phyloP scores from a whole-genome alignment of 108 stramenopile genomes.

The Mayamaea pseudoterrestris region DNA sequence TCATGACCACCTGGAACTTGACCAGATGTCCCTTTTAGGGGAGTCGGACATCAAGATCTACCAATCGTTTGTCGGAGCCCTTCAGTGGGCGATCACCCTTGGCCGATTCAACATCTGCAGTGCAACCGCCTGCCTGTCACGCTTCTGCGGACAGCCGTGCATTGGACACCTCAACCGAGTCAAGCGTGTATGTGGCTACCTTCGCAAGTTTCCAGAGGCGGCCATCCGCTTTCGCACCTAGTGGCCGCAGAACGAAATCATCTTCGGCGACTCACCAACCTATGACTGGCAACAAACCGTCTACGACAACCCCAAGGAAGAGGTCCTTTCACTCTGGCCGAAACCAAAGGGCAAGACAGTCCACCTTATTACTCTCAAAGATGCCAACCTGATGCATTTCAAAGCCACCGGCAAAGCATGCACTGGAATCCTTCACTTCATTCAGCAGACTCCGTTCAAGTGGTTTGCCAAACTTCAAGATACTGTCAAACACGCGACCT shows the following conservation, averaged over 20 bases:
- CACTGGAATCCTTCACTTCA: conserved; percentile 15
- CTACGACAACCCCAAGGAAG: conserved; percentile 7
- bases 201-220: conserved; percentile 7
- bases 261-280: background rate
- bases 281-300: background rate
- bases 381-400: conserved; percentile 2
- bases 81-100: conserved; percentile 20
- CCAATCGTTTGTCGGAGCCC: conserved; percentile 14
- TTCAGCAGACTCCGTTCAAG: conserved; percentile 19
- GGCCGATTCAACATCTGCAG: conserved; percentile 15
- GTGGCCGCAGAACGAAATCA: conserved; percentile 4
- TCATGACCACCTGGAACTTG: conserved; percentile 16
- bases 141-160: conserved; percentile 1
- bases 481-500: conserved; percentile 27
- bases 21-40: conserved; percentile 5
- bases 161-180: conserved; percentile 13
- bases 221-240: background rate
- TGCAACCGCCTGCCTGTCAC: conserved; percentile 12
- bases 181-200: conserved; percentile 15
- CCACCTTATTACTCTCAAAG: too few relatives aligned
- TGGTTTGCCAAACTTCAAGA: conserved; percentile 22
- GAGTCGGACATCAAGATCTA: conserved; percentile 3
- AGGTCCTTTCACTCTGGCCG: too few relatives aligned
- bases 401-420: conserved; percentile 9
- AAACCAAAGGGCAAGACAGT: too few relatives aligned